Evolutionary conservation across 805 yeast genomes (phyloP).

Genomic region (Lipomyces japonicus): DNA sequence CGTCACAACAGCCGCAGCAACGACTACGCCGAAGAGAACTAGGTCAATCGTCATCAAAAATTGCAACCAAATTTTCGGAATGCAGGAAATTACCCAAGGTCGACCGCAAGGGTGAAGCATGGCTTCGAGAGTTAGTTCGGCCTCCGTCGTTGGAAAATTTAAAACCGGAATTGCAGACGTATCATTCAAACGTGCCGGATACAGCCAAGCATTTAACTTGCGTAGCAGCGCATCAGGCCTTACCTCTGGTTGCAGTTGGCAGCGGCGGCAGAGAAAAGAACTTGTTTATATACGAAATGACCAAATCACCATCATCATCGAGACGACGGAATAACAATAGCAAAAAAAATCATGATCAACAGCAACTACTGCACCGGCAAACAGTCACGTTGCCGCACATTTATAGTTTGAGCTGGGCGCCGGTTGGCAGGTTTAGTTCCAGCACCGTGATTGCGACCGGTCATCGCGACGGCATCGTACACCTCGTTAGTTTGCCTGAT

Average conservation of each 20-base stretch:
- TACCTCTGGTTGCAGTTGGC: conserved; percentile 53
- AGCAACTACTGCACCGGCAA: conserved; percentile 46
- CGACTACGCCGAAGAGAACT: too few species aligned
- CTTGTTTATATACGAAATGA: conserved; percentile 52
- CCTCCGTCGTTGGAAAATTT: conserved; percentile 22
- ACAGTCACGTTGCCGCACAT: conserved; percentile 55
- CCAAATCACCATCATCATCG: conserved; percentile 26
- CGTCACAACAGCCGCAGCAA: not conserved
- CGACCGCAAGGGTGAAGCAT: conserved; percentile 23
- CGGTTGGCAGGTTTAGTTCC: conserved; percentile 37
- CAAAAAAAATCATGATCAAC: too few species aligned
- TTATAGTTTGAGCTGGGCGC: conserved; percentile 45
- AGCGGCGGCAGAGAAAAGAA: conserved; percentile 48
- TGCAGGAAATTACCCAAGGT: not conserved
- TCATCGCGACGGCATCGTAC: conserved; percentile 69
- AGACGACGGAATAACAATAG: conserved; percentile 41
- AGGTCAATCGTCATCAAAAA: conserved; percentile 5
- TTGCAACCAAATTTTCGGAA: not conserved
- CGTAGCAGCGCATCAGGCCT: conserved; percentile 36
- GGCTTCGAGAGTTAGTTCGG: conserved; percentile 26
- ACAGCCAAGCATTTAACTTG: conserved; percentile 36
- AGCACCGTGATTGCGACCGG: conserved; percentile 60
- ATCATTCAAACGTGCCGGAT: conserved; percentile 42
- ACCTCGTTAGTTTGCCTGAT: conserved; percentile 66
- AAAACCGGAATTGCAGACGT: conserved; percentile 11